A percentile compares a stretch with the other conserved stretches of the same genome.
Conservation (phyloP, 139 green algal genomes). For the Chlamydomonas sphaeroides region DNA sequence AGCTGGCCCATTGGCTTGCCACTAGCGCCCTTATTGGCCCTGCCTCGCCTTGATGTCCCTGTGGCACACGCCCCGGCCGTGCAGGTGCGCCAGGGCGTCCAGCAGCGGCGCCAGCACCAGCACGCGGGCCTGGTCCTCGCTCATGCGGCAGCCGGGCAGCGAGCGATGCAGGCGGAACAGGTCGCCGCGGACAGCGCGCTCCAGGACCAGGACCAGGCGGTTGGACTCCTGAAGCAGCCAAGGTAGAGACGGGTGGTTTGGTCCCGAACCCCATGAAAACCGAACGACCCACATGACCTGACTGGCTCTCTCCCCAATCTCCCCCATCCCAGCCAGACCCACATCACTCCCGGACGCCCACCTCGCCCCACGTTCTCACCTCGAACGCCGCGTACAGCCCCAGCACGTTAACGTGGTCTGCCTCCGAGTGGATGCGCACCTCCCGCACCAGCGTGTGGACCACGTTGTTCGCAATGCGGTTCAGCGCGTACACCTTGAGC, state of each 20-base stretch:
- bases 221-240: background rate
- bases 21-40: too few species aligned
- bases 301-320: too few species aligned
- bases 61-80: conserved; percentile 50
- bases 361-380: too few species aligned
- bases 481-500: conserved; percentile 33
- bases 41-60: conserved; percentile 58
- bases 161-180: conserved; percentile 9
- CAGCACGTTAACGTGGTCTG: conserved; percentile 8
- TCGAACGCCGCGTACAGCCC: conserved; percentile 34
- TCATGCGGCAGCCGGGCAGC: conserved; percentile 27
- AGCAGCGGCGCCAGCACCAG: conserved; percentile 41
- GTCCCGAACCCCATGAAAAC: too few species aligned
- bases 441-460: conserved; percentile 20
- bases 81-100: conserved; percentile 49
- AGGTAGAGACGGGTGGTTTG: too few species aligned
- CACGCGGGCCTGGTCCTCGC: conserved; percentile 13
- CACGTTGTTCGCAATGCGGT: background rate
- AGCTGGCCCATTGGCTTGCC: too few species aligned
- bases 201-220: conserved; percentile 13
- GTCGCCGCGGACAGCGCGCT: conserved; percentile 16
- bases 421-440: conserved; percentile 24
- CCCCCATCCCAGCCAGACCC: too few species aligned
- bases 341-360: too few species aligned
- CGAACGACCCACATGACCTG: too few species aligned